Evolutionary conservation across 2,329 filamentous ascomycete species (phyloP), one percentile per base, ranked within the genome.

Genomic region (Aureobasidium sp.): DNA sequence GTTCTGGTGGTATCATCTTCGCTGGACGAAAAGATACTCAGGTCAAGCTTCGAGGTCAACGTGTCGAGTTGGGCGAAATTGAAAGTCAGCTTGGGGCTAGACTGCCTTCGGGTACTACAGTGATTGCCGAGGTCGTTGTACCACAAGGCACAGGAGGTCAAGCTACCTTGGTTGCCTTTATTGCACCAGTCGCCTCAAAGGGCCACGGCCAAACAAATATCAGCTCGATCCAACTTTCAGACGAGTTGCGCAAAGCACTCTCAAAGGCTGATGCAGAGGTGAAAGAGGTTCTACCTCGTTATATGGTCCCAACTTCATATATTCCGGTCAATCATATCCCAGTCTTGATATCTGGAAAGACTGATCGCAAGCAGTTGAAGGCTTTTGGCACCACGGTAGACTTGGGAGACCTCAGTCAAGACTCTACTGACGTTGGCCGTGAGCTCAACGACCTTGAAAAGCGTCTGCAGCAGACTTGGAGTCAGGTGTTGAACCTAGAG

Each of bases 21-120:
- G 76, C 86, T 42, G 85, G 85, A 17, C 79, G 87, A 53, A 86
- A 85, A 66, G 87, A 89, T 26, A 81, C 81, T n/a, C 86, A 87
- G 70, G 82, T 87, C 61, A 89, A 90, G 72, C 74, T 89, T 32
- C 78, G 80, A 12, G 89, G 88, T 29, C 86, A 84, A 66, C 77
- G 86, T 61, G 81, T 87, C 57, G 88, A 86, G 72, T 76, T 86
- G 56, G 79, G 75, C 12, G 80, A 79, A 69, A 80, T 79, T 59
- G 82, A 77, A 69, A 74, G 74, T 64, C 75, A 75, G 29, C 58
- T 67, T 29, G 48, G 58, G 17, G 46, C 61, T 23, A 68, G 70
- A 34, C 75, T 79, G 36, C 74, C 78, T 9, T 61, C 71, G 0
- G 73, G 72, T 12, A 72, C 71, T 12, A 73, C 74, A 3, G 73